Evolutionary conservation across 2,329 filamentous ascomycete species (phyloP), one percentile per base, ranked within the genome.

Genomic region (Hypoxylon sp.): DNA sequence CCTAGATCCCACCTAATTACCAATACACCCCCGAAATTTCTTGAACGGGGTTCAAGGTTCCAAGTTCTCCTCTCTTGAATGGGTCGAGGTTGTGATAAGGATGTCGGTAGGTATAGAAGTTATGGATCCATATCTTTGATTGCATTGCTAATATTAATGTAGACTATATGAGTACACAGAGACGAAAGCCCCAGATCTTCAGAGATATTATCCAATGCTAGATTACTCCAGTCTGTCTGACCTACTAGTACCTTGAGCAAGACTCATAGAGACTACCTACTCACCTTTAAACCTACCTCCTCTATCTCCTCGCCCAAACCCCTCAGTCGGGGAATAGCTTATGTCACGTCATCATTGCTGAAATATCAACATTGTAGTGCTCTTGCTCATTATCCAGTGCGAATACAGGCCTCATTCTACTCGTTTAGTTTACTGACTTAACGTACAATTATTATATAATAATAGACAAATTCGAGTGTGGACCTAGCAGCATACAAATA

Each of bases 1-100:
- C 11, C 31, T 1, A 27, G 19, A 24, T n/a, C 4, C 8, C 10
- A 7, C 24, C 11, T 29, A 42, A 44, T 21, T 50, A 21, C 19
- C 11, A 27, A 54, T 54, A 53, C 50, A 44, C 48, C 47, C 61
- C 42, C 13, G 29, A 32, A 46, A 39, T 6, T 10, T n/a, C 32
- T 32, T 0, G 31, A 21, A 3, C 6, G 39, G 31, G 0, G 10
- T 6, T 17, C n/a, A 21, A n/a, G 29, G 17, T 1, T 17, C 35
- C 27, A 52, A 35, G 37, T 8, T 3, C 8, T 24, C 46, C 44
- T 42, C 17, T 10, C 1, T 11, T 17, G 11, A 21, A 17, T 7
- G 24, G 17, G 17, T 13, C 31, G 29, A 37, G 4, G 31, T 8
- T 3, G 7, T 31, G 5, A 11, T 15, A 37, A 19, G 2, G 17